Evolutionary conservation across 495 filamentous ascomycete genomes (phyloP).

Genomic region (Tuber brumale): DNA sequence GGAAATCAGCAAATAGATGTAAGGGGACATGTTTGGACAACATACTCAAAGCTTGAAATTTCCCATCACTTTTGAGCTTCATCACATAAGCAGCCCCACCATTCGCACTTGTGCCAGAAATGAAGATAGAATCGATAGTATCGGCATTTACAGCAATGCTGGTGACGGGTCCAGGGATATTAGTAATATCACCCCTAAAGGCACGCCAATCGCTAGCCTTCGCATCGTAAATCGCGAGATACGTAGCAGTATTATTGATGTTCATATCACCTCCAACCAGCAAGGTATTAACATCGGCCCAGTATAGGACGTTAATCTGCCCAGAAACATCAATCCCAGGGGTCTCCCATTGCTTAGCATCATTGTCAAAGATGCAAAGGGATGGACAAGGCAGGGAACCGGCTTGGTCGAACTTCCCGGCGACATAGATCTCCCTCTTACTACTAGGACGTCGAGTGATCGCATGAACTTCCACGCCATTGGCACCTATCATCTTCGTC

Average conservation of each 20-base stretch:
- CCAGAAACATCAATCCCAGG: constrained; percentile 65
- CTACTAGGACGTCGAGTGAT: constrained; percentile 58
- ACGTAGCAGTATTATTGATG: constrained; percentile 57
- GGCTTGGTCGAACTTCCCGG: constrained; percentile 70
- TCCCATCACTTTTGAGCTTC: constrained; percentile 59
- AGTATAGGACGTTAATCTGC: constrained; percentile 61
- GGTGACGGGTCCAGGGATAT: constrained; percentile 71
- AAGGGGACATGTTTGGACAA: background rate
- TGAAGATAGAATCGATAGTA: constrained; percentile 67
- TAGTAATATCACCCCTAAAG: constrained; percentile 55
- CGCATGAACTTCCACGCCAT: constrained; percentile 63
- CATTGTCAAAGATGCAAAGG: constrained; percentile 70
- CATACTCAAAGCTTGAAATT: constrained; percentile 46
- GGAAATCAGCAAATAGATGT: constrained; percentile 9
- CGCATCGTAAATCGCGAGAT: constrained; percentile 67
- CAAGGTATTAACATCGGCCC: constrained; percentile 62
- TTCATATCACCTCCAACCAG: constrained; percentile 71
- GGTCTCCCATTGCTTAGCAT: constrained; percentile 65
- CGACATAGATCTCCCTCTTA: constrained; percentile 72
- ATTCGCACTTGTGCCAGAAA: constrained; percentile 56
- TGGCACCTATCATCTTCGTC: constrained; percentile 48
- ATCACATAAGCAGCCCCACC: constrained; percentile 70
- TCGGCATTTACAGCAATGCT: constrained; percentile 60
- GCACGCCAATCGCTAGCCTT: constrained; percentile 57
- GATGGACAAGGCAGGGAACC: constrained; percentile 75